Conservation (phyloP, 1,139 yeast species). For the Suhomyces kunorum region DNA sequence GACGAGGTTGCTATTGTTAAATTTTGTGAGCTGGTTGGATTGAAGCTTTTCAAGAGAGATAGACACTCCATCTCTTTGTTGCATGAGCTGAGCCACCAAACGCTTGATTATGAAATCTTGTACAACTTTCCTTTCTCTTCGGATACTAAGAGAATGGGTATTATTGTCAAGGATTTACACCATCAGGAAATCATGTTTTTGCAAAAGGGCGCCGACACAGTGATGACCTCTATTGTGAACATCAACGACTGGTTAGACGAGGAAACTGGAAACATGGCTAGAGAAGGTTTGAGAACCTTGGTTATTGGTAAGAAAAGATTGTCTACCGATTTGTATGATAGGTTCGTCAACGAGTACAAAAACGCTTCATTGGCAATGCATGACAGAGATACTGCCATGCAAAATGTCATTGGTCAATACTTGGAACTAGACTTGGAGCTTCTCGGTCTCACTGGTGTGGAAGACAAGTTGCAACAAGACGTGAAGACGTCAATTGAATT, state of each 20-base stretch:
- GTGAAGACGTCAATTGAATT: constrained; percentile 91
- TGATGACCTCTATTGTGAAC: constrained; percentile 83
- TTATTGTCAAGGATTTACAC: constrained; percentile 64
- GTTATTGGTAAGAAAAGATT: constrained; percentile 85
- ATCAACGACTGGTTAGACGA: constrained; percentile 96
- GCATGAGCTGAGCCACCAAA: constrained; percentile 60
- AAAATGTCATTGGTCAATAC: constrained; percentile 62
- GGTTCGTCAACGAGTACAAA: constrained; percentile 63
- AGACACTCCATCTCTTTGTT: constrained; percentile 68
- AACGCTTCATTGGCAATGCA: constrained; percentile 78
- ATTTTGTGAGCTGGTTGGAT: constrained; percentile 84
- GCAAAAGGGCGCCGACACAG: constrained; percentile 96
- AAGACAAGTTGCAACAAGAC: constrained; percentile 87
- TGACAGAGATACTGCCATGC: constrained; percentile 75
- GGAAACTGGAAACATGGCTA: constrained; percentile 96
- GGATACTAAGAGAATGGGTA: constrained; percentile 96
- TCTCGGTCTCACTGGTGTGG: constrained; percentile 94
- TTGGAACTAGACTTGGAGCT: constrained; percentile 85
- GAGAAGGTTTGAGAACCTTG: constrained; percentile 94
- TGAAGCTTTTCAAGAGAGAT: constrained; percentile 78
- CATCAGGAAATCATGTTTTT: constrained; percentile 78
- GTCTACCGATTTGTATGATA: constrained; percentile 52
- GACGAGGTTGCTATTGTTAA: constrained; percentile 97
- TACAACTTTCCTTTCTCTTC: constrained; percentile 93
- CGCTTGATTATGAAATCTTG: constrained; percentile 63